phyloP scores from a whole-genome alignment of 495 filamentous ascomycete genomes.

The Hypoxylon perforatum region DNA sequence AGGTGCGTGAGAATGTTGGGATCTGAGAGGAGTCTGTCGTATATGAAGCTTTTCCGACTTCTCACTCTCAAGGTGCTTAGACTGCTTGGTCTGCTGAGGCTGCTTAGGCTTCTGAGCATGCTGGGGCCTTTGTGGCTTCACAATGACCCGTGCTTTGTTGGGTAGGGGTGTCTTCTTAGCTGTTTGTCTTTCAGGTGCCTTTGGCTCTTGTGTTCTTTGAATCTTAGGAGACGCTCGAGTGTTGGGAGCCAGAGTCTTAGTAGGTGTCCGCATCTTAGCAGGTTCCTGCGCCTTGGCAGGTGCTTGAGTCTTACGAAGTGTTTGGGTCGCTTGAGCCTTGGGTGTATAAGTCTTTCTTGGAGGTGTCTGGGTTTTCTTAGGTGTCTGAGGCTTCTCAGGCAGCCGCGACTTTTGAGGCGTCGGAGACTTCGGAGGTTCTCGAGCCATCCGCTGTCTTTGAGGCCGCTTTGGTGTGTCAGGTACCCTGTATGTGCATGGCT shows the following conservation, averaged over 20 bases:
- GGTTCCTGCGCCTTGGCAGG: not conserved
- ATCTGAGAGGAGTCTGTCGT: not conserved
- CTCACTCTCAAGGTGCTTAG: constrained; percentile 28
- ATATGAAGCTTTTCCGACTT: not conserved
- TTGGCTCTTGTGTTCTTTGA: not conserved
- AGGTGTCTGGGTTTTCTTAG: not conserved
- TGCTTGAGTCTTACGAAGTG: not conserved
- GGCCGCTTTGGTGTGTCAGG: constrained; percentile 19
- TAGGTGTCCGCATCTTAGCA: not conserved
- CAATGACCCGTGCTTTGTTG: constrained; percentile 4
- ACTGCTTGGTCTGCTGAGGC: not conserved
- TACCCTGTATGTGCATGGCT: constrained; percentile 5
- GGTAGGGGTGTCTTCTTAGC: constrained; percentile 6
- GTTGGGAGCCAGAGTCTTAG: not conserved
- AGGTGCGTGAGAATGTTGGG: not conserved
- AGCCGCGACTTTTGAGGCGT: constrained; percentile 8
- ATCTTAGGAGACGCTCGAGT: not conserved
- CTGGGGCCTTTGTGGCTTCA: not conserved
- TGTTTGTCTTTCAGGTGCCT: constrained; percentile 3
- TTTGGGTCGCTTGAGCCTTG: not conserved
- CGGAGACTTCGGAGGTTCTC: not conserved
- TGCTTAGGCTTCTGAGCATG: constrained; percentile 1
- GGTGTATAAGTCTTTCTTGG: constrained; percentile 1
- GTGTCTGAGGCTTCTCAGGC: constrained; percentile 13
- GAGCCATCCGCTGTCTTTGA: constrained; percentile 8